These are phyloP conservation scores for Ceratobasidium sp. DNA, from an alignment of 1,284 basidiomycete genomes.

Conservation along the genomic window DNA sequence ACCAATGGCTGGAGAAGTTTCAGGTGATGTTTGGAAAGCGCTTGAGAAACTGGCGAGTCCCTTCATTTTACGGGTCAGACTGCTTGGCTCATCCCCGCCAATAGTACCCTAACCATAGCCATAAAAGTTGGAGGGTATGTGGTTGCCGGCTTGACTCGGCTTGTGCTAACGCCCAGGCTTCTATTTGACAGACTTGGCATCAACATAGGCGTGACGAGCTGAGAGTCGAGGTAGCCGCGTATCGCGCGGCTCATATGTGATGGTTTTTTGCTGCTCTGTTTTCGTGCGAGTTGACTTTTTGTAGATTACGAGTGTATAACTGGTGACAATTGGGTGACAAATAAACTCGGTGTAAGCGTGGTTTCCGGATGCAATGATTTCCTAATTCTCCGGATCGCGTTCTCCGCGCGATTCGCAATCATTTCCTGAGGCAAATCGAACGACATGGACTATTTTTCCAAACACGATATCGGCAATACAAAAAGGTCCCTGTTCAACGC, in stretches of 20 bases:
- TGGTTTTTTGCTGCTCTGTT: background rate
- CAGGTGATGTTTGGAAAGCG: slow-evolving; percentile 20
- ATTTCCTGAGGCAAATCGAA: slow-evolving; percentile 38
- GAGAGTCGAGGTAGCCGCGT: background rate
- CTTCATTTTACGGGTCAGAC: background rate
- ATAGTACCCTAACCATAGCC: slow-evolving; percentile 24
- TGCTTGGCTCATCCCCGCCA: background rate
- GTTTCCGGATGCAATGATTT: background rate
- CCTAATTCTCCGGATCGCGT: slow-evolving; percentile 8
- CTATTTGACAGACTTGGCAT: slow-evolving; percentile 26
- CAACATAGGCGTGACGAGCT: slow-evolving; percentile 33
- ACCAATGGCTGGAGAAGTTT: slow-evolving; percentile 1
- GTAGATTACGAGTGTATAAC: background rate
- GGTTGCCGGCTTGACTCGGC: background rate
- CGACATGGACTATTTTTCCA: slow-evolving; percentile 8
- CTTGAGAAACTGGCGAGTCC: slow-evolving; percentile 10
- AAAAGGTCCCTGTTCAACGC: background rate
- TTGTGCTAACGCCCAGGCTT: background rate
- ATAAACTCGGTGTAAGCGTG: slow-evolving; percentile 20
- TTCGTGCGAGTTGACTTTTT: background rate
- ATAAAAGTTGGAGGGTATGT: slow-evolving; percentile 40
- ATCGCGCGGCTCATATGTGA: slow-evolving; percentile 6
- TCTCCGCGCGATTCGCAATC: slow-evolving; percentile 25
- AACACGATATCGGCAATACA: slow-evolving; percentile 32
- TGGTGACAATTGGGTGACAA: slow-evolving; percentile 7